These are phyloP conservation scores for Polysphondylium violaceum DNA, from an alignment of 78 protist species.

Conservation along the genomic window DNA sequence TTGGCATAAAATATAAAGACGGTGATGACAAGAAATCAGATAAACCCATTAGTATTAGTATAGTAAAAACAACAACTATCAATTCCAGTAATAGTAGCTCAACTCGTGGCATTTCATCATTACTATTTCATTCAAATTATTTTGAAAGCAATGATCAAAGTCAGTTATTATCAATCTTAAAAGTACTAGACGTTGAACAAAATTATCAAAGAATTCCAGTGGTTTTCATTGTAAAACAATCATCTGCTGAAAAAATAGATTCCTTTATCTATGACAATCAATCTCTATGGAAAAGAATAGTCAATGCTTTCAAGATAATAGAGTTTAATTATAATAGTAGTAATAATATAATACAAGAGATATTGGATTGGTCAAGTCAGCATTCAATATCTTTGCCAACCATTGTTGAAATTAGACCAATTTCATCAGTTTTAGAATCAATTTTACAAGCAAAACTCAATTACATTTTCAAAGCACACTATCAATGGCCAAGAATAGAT, in stretches of 20 bases:
- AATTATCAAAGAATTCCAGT: constrained; percentile 1
- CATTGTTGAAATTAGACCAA: constrained; percentile 10
- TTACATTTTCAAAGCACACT: background rate
- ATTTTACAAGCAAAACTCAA: background rate
- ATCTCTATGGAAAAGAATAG: background rate
- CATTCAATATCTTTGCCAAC: constrained; percentile 4
- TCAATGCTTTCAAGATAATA: background rate
- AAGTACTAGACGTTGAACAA: constrained; percentile 2
- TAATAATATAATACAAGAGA: background rate
- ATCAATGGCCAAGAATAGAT: background rate
- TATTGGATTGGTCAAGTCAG: background rate
- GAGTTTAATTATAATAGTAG: background rate
- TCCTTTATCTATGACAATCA: constrained; percentile 2
- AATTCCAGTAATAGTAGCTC: background rate
- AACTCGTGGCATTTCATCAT: constrained; percentile 1
- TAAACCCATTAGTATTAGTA: constrained; percentile 4
- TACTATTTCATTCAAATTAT: constrained; percentile 1
- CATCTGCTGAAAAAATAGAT: background rate
- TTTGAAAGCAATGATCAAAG: background rate
- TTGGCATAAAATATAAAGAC: background rate
- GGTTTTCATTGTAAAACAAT: background rate
- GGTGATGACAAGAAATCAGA: background rate
- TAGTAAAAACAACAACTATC: background rate
- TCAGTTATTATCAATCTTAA: background rate
- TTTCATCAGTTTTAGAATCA: constrained; percentile 7